These are phyloP conservation scores for Pleomassaria siparia DNA, from an alignment of 2,329 filamentous ascomycete species.

Conservation along the genomic window DNA sequence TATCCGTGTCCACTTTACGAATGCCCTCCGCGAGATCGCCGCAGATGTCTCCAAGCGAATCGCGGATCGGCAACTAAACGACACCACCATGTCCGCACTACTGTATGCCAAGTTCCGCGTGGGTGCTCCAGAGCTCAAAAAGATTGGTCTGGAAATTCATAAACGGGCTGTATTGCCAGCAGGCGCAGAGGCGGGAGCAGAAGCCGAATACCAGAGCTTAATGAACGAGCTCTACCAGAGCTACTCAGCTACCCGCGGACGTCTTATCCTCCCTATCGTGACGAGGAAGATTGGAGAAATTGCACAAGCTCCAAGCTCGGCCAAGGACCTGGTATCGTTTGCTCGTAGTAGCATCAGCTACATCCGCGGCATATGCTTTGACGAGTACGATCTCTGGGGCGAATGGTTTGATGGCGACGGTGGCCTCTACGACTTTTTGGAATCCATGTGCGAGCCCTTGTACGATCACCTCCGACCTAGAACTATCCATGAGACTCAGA, in stretches of 20 bases:
- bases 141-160: slow-evolving; percentile 67
- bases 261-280: slow-evolving; percentile 63
- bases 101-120: slow-evolving; percentile 72
- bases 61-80: slow-evolving; percentile 67
- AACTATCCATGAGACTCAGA: slow-evolving; percentile 67
- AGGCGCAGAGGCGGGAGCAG: slow-evolving; percentile 59
- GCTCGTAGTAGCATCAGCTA: slow-evolving; percentile 66
- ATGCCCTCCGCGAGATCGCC: slow-evolving; percentile 62
- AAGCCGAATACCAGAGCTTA: slow-evolving; percentile 66
- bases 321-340: slow-evolving; percentile 65
- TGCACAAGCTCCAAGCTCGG: slow-evolving; percentile 60
- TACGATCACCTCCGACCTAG: slow-evolving; percentile 67
- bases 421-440: slow-evolving; percentile 66
- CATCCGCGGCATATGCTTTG: slow-evolving; percentile 64
- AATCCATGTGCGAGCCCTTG: slow-evolving; percentile 67
- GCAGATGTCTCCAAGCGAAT: slow-evolving; percentile 64
- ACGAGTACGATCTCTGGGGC: slow-evolving; percentile 68
- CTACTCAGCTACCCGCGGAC: slow-evolving; percentile 60
- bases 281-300: slow-evolving; percentile 62
- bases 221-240: slow-evolving; percentile 67
- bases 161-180: slow-evolving; percentile 63
- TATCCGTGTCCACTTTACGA: slow-evolving; percentile 67
- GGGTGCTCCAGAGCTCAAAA: slow-evolving; percentile 65
- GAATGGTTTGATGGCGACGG: slow-evolving; percentile 67
- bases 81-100: slow-evolving; percentile 70